phyloP scores from a whole-genome alignment of 2,329 filamentous ascomycete species.

The Venturia effusa region DNA sequence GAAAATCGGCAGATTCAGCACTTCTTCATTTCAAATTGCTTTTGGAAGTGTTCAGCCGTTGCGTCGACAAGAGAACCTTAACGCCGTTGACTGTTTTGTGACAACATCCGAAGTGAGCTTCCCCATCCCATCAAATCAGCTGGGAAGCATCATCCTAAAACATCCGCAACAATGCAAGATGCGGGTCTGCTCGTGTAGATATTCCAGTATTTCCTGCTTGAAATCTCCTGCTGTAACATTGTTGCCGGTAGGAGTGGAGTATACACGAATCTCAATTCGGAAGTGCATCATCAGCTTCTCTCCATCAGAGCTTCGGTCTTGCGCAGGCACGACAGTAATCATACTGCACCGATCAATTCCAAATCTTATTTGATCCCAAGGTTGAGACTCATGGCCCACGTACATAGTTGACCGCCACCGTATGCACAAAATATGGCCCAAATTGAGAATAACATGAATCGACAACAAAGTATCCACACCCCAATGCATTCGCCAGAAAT shows the following conservation, averaged over 20 bases:
- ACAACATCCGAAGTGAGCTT: background rate
- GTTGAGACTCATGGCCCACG: too few relatives aligned
- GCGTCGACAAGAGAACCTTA: background rate
- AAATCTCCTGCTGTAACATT: background rate
- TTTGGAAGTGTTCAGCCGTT: background rate
- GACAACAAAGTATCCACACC: too few relatives aligned
- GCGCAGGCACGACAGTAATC: too few relatives aligned
- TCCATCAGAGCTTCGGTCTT: background rate
- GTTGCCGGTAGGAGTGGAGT: background rate
- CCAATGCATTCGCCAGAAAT: too few relatives aligned
- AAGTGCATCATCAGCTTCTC: background rate
- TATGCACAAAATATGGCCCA: too few relatives aligned
- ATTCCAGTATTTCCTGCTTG: too few relatives aligned
- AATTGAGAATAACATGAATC: too few relatives aligned
- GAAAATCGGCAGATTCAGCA: background rate
- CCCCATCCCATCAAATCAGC: background rate
- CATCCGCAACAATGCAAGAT: background rate
- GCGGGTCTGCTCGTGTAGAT: background rate
- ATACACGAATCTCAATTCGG: background rate
- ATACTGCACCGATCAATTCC: too few relatives aligned
- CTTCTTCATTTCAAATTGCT: slow-evolving; percentile 2
- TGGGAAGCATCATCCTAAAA: background rate
- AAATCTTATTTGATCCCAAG: too few relatives aligned
- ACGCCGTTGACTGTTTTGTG: background rate
- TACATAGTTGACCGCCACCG: too few relatives aligned